Conservation (phyloP, 2,329 filamentous ascomycete genomes). For the Leptographium radiaticola region DNA sequence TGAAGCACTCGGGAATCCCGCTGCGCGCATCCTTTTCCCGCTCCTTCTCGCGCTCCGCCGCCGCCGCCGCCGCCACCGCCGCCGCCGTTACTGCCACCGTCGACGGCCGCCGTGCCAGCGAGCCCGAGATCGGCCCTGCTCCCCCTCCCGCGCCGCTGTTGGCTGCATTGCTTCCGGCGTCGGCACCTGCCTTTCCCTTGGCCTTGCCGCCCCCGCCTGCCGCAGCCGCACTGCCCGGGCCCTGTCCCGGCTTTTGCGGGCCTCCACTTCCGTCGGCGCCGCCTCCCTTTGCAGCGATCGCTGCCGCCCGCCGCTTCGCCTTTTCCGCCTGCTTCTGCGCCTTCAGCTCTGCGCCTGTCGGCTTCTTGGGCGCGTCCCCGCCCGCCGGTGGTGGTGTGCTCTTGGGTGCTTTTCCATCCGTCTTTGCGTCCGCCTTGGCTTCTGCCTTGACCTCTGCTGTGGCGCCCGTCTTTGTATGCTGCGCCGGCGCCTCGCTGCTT, state of each 20-base stretch:
- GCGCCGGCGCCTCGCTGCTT: background rate
- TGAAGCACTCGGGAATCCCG: constrained; percentile 60
- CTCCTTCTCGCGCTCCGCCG: constrained; percentile 35
- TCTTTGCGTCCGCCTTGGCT: background rate
- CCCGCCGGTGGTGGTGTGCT: background rate
- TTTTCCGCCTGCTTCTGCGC: constrained; percentile 87
- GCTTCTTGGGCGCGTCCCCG: constrained; percentile 30
- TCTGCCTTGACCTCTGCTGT: background rate
- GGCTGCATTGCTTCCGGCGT: background rate
- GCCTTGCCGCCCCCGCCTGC: constrained; percentile 1
- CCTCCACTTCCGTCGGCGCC: constrained; percentile 14
- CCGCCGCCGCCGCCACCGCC: constrained; percentile 19
- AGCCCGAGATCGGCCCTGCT: background rate
- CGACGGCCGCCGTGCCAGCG: background rate
- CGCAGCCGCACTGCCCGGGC: constrained; percentile 24
- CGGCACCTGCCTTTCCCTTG: background rate
- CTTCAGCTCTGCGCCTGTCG: constrained; percentile 70
- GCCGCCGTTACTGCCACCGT: background rate
- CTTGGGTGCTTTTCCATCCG: background rate
- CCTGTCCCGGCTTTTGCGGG: constrained; percentile 14
- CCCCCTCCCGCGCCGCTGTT: background rate
- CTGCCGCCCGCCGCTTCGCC: constrained; percentile 66
- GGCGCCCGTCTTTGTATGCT: background rate
- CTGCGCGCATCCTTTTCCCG: constrained; percentile 45
- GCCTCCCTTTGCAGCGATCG: constrained; percentile 40